Conservation (phyloP, 1,284 basidiomycete species). For the Puccinia hordei region DNA sequence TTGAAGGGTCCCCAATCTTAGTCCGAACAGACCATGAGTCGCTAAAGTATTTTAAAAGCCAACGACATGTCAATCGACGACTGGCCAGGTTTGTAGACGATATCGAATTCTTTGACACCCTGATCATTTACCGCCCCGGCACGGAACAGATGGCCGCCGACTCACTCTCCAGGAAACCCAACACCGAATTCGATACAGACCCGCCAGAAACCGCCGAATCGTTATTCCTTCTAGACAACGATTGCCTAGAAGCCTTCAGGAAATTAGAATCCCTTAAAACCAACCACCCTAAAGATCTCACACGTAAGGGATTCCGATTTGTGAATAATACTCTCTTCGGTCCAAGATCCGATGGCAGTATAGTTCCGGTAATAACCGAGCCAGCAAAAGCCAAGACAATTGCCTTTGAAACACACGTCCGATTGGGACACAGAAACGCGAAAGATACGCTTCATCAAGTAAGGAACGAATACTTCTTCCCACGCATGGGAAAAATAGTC, state of each 20-base stretch:
- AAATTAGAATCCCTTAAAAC: not conserved
- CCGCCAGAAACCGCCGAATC: not conserved
- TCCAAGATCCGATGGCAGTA: too few species aligned
- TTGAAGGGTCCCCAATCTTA: slow-evolving; percentile 31
- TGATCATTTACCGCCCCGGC: slow-evolving; percentile 24
- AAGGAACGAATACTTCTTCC: not conserved
- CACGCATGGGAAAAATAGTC: not conserved
- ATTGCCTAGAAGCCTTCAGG: not conserved
- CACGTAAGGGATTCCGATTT: not conserved
- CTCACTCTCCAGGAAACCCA: slow-evolving; percentile 14
- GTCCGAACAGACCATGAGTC: slow-evolving; percentile 26
- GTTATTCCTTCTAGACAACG: not conserved
- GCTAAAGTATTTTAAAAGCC: slow-evolving; percentile 34
- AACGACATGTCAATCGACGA: slow-evolving; percentile 6
- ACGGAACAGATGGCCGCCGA: slow-evolving; percentile 25
- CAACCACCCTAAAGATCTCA: not conserved
- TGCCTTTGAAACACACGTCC: not conserved
- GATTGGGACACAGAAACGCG: not conserved
- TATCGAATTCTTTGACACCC: slow-evolving; percentile 15
- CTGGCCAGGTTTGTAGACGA: not conserved
- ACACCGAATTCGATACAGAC: not conserved
- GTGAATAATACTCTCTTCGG: not conserved
- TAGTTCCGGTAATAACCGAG: not conserved
- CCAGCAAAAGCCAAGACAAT: not conserved
- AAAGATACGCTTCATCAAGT: not conserved